Evolutionary conservation across 305 asterid species (phyloP).

Genomic region (Fraxinus angustifolia): DNA sequence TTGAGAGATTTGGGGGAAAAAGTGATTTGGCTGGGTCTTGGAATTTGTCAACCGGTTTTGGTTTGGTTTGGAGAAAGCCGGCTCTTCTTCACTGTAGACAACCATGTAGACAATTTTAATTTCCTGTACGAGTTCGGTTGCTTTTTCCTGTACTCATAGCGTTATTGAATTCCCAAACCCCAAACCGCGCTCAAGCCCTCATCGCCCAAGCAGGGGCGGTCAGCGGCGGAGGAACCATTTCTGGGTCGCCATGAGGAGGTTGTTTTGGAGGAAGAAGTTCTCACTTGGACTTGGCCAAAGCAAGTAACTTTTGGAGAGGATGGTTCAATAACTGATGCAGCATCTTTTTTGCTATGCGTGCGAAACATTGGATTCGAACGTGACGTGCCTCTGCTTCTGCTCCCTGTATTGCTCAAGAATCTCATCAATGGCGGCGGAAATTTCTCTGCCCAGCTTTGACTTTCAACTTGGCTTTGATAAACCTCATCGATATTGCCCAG

Average conservation of each 20-base stretch:
- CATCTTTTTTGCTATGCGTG: constrained; percentile 36
- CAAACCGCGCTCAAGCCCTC: no score
- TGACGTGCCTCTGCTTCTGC: constrained; percentile 73
- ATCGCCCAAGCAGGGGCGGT: constrained; percentile 20
- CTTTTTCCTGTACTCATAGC: no score
- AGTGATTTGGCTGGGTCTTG: no score
- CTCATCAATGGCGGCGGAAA: constrained; percentile 85
- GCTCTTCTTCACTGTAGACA: no score
- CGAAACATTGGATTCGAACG: constrained; percentile 72
- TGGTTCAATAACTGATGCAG: constrained; percentile 37
- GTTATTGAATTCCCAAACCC: no score
- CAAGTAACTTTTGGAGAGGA: constrained; percentile 93
- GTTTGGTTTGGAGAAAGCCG: no score
- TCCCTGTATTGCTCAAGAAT: constrained; percentile 61
- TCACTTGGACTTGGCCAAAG: constrained; percentile 77
- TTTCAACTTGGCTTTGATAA: constrained; percentile 64
- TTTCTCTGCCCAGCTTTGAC: constrained; percentile 70
- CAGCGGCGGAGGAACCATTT: not conserved
- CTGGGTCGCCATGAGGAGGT: not conserved
- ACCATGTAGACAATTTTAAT: no score
- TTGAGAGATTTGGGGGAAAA: no score
- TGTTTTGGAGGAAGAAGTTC: no score
- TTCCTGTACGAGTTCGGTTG: no score
- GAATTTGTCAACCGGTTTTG: no score
- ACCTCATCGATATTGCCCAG: no score